Conservation (phyloP, 805 yeast genomes). For the Starmerella geochares region DNA sequence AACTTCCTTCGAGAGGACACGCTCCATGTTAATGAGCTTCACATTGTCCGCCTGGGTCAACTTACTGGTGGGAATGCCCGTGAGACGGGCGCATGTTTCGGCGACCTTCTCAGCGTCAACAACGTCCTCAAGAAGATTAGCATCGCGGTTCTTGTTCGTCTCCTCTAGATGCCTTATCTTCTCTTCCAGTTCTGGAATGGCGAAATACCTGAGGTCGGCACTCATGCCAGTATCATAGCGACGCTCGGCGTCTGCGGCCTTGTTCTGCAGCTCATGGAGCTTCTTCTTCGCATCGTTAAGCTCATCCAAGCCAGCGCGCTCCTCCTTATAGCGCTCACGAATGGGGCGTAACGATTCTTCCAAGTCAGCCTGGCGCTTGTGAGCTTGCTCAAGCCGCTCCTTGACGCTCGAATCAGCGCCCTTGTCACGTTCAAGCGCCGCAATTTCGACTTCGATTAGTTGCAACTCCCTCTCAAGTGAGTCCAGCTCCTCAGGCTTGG, state of each 20-base stretch:
- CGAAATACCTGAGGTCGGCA: slow-evolving; percentile 93
- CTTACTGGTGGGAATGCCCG: slow-evolving; percentile 94
- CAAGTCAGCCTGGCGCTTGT: slow-evolving; percentile 65
- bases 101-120: slow-evolving; percentile 88
- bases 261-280: slow-evolving; percentile 82
- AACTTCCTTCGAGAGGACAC: slow-evolving; percentile 65
- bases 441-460: slow-evolving; percentile 86
- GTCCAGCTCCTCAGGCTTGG: slow-evolving; percentile 94
- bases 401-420: slow-evolving; percentile 73
- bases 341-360: slow-evolving; percentile 80
- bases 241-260: slow-evolving; percentile 95
- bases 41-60: slow-evolving; percentile 90
- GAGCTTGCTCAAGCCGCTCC: slow-evolving; percentile 74
- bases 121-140: slow-evolving; percentile 70
- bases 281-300: slow-evolving; percentile 80
- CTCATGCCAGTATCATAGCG: slow-evolving; percentile 89
- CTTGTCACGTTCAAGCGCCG: slow-evolving; percentile 91
- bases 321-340: slow-evolving; percentile 74
- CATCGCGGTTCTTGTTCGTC: slow-evolving; percentile 58
- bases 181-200: slow-evolving; percentile 81
- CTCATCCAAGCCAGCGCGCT: slow-evolving; percentile 83
- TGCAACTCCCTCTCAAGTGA: slow-evolving; percentile 85
- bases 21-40: slow-evolving; percentile 91
- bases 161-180: slow-evolving; percentile 66
- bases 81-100: slow-evolving; percentile 92